Evolutionary conservation across 352 stramenopile genomes (phyloP).

Genomic region (Phytophthora sp.): DNA sequence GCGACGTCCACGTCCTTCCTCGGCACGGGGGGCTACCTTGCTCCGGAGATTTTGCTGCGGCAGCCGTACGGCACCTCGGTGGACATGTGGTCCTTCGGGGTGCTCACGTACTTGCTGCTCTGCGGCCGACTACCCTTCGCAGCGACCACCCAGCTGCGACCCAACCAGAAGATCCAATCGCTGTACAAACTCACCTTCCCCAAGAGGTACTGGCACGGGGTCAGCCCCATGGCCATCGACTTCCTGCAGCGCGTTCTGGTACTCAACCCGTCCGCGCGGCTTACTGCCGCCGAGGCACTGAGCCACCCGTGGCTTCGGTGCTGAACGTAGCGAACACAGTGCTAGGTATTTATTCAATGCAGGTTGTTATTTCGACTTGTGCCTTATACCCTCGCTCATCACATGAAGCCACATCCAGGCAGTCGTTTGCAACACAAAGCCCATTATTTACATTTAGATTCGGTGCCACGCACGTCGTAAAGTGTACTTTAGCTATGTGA

Average conservation of each 20-base stretch:
- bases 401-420: too few species aligned
- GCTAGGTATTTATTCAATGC: conserved; percentile 44
- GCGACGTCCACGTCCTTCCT: conserved; percentile 73
- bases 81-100: conserved; percentile 97
- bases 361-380: conserved; percentile 16
- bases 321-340: conserved; percentile 18
- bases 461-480: too few species aligned
- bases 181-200: conserved; percentile 78
- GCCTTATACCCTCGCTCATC: too few species aligned
- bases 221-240: conserved; percentile 64
- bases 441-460: too few species aligned
- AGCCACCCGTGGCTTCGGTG: conserved; percentile 56
- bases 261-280: conserved; percentile 53
- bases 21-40: conserved; percentile 94
- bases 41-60: conserved; percentile 97
- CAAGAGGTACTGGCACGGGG: conserved; percentile 73
- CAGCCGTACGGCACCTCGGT: conserved; percentile 95
- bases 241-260: conserved; percentile 67
- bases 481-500: too few species aligned
- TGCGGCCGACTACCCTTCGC: conserved; percentile 92
- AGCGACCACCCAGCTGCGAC: conserved; percentile 60
- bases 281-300: conserved; percentile 62
- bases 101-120: conserved; percentile 97
- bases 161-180: conserved; percentile 64
- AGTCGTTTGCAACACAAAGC: too few species aligned